A percentile compares a stretch with the other conserved stretches of the same genome.
phyloP scores from a whole-genome alignment of 2,329 filamentous ascomycete genomes.

The Ophiostoma perfectum region DNA sequence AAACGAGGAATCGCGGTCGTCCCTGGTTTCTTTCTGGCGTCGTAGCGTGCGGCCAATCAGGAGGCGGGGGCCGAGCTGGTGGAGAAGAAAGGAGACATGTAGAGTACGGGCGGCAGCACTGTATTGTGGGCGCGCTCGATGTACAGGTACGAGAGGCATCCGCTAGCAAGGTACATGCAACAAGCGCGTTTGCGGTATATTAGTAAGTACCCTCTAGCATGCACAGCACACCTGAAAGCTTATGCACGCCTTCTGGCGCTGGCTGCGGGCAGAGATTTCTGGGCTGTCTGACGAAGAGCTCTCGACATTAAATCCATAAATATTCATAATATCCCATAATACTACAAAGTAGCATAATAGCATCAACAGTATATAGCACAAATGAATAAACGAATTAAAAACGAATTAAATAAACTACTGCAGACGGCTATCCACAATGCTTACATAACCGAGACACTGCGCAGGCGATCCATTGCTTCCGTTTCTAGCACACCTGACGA shows the following conservation, averaged over 20 bases:
- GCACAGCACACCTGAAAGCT: neutral
- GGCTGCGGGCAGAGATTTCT: neutral
- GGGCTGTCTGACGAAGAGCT: neutral
- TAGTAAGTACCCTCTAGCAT: neutral
- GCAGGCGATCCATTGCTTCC: neutral
- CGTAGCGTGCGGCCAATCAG: slow-evolving; percentile 25
- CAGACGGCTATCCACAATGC: neutral
- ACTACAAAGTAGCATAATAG: neutral
- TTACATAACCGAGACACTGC: slow-evolving; percentile 6
- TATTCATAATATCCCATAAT: neutral
- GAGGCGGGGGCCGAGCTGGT: slow-evolving; percentile 31
- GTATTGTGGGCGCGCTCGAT: neutral
- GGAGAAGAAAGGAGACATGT: slow-evolving; percentile 1
- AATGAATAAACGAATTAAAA: neutral
- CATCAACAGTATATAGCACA: neutral
- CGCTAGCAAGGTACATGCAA: slow-evolving; percentile 5
- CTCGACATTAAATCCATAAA: no score
- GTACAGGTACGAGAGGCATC: slow-evolving; percentile 4
- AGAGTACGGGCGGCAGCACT: slow-evolving; percentile 6
- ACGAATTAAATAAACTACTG: neutral
- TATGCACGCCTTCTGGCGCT: neutral
- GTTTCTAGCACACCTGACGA: slow-evolving; percentile 10
- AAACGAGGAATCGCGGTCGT: slow-evolving; percentile 25
- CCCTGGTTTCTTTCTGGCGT: slow-evolving; percentile 13
- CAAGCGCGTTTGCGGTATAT: slow-evolving; percentile 12